phyloP scores from a whole-genome alignment of 768 basidiomycete species.

The Pleurotus salmoneostramineus region DNA sequence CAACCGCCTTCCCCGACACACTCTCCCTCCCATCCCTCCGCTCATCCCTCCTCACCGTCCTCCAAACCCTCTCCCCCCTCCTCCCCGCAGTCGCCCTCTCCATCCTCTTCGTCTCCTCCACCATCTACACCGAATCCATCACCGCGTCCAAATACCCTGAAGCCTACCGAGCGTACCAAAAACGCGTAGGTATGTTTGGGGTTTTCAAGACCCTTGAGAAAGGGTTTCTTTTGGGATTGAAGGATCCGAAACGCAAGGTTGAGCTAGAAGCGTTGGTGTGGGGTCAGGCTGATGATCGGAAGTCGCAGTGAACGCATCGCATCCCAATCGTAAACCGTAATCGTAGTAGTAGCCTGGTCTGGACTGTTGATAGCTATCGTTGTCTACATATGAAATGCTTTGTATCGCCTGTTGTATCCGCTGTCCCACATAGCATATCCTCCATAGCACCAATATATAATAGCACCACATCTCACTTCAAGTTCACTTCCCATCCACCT shows the following conservation, averaged over 20 bases:
- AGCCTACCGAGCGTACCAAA: constrained; percentile 68
- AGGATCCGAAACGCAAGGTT: constrained; percentile 14
- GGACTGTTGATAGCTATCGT: background rate
- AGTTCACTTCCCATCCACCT: constrained; percentile 66
- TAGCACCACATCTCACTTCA: background rate
- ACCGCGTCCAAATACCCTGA: constrained; percentile 68
- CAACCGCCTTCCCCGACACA: constrained; percentile 7
- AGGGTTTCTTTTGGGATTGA: constrained; percentile 14
- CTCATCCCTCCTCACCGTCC: constrained; percentile 6
- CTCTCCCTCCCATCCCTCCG: constrained; percentile 12
- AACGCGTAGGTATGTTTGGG: constrained; percentile 80
- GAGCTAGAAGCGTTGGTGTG: constrained; percentile 21
- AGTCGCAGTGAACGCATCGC: constrained; percentile 6
- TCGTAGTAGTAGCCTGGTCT: background rate
- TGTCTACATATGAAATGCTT: background rate
- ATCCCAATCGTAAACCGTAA: background rate
- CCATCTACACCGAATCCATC: constrained; percentile 78
- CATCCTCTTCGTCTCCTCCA: constrained; percentile 73
- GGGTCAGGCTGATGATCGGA: constrained; percentile 16
- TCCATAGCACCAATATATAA: no score
- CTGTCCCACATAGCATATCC: background rate
- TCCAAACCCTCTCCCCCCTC: constrained; percentile 19
- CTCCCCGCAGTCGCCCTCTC: constrained; percentile 61
- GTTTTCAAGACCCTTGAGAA: constrained; percentile 30
- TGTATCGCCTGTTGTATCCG: no score